Conservation (phyloP, 495 filamentous ascomycete species). For the Patellaria atrata region DNA sequence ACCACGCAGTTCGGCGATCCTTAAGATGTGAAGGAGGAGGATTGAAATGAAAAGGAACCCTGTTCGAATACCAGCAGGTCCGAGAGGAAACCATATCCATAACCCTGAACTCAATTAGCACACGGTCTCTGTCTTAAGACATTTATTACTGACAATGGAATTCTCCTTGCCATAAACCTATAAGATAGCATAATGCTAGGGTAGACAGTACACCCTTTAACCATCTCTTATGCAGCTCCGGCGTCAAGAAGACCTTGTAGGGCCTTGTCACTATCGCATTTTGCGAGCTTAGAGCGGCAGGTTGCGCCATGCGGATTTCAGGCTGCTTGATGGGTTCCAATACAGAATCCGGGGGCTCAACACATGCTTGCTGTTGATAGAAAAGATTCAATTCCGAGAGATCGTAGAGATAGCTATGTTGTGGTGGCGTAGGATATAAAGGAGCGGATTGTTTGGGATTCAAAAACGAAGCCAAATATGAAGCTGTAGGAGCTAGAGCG, state of each 20-base stretch:
- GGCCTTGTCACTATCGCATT: slow-evolving; percentile 38
- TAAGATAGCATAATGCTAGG: slow-evolving; percentile 56
- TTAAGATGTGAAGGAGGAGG: slow-evolving; percentile 61
- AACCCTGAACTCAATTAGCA: slow-evolving; percentile 37
- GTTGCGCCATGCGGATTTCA: no score
- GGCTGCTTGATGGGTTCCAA: no score
- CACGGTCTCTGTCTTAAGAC: not conserved
- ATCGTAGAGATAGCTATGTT: no score
- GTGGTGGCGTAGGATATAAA: no score
- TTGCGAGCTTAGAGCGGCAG: no score
- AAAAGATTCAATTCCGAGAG: no score
- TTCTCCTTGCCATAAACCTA: slow-evolving; percentile 53
- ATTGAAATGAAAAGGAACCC: slow-evolving; percentile 50
- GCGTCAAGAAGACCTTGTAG: slow-evolving; percentile 85
- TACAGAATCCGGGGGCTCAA: no score
- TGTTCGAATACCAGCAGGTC: slow-evolving; percentile 59
- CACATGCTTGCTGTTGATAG: no score
- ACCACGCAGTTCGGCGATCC: slow-evolving; percentile 72
- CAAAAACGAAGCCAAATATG: no score
- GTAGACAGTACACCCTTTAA: slow-evolving; percentile 52
- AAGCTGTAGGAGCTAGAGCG: no score
- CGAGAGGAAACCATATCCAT: slow-evolving; percentile 78
- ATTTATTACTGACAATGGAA: slow-evolving; percentile 35
- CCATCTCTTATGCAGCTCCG: slow-evolving; percentile 76
- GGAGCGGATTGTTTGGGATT: no score